Percentiles rank a stretch among this genome's conserved stretches.
Conservation (phyloP, 2,329 filamentous ascomycete genomes). For the Fusarium nematophilum region DNA sequence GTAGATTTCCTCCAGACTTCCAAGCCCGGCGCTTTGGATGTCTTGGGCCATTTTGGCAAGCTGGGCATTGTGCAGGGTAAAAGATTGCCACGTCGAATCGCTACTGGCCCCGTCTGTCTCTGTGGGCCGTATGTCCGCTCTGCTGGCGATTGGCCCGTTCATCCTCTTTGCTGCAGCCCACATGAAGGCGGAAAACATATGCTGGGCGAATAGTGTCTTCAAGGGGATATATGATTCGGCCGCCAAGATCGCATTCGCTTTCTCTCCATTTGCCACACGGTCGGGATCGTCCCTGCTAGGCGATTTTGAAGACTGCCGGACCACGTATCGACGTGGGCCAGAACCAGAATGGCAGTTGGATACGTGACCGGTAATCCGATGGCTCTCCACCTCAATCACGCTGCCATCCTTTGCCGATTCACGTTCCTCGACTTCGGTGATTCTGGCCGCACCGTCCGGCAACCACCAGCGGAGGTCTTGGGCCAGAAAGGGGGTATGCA, state of each 20-base stretch:
- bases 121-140: not conserved
- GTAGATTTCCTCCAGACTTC: not conserved
- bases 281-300: too few relatives aligned
- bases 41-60: slow-evolving; percentile 38
- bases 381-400: too few relatives aligned
- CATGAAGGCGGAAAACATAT: slow-evolving; percentile 47
- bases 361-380: too few relatives aligned
- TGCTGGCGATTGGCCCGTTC: not conserved
- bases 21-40: slow-evolving; percentile 24
- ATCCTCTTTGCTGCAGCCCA: slow-evolving; percentile 33
- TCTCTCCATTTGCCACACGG: too few relatives aligned
- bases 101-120: too few relatives aligned
- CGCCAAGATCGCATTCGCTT: too few relatives aligned
- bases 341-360: too few relatives aligned
- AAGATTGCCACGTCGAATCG: slow-evolving; percentile 25
- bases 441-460: slow-evolving; percentile 21
- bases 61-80: slow-evolving; percentile 24
- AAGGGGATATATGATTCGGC: slow-evolving; percentile 16
- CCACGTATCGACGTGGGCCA: too few relatives aligned
- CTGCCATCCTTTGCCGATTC: too few relatives aligned
- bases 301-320: too few relatives aligned
- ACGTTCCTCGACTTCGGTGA: slow-evolving; percentile 1
- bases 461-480: slow-evolving; percentile 33
- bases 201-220: slow-evolving; percentile 34
- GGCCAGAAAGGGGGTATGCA: slow-evolving; percentile 8